Conservation (phyloP, 2,329 filamentous ascomycete genomes). For the Coniochaeta sp. region DNA sequence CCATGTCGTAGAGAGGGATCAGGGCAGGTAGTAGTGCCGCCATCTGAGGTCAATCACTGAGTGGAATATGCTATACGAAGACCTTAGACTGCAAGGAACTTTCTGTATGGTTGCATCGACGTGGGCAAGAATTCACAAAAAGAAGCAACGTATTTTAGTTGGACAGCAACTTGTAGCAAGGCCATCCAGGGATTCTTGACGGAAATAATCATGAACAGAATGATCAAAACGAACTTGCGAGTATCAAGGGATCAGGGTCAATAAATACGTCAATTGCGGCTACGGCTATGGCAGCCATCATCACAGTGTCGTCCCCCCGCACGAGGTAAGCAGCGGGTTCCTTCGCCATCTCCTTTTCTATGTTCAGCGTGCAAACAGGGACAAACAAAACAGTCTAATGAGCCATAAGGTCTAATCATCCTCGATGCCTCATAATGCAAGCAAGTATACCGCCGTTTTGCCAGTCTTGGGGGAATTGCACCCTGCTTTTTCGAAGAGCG, state of each 20-base stretch:
- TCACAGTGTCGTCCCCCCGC: slow-evolving; percentile 2
- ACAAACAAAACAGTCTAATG: slow-evolving; percentile 17
- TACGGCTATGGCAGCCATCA: slow-evolving; percentile 4
- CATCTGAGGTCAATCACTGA: no score
- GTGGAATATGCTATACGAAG: background rate
- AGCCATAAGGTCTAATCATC: slow-evolving; percentile 24
- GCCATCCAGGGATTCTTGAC: no score
- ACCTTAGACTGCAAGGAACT: no score
- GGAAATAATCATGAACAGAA: no score
- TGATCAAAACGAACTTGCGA: no score
- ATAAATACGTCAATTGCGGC: background rate
- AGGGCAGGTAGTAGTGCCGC: background rate
- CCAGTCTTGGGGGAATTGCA: slow-evolving; percentile 26
- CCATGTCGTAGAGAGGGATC: slow-evolving; percentile 44
- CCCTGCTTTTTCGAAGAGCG: background rate
- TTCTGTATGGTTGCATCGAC: no score
- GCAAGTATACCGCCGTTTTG: slow-evolving; percentile 24
- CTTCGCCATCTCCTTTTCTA: background rate
- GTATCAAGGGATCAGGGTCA: background rate
- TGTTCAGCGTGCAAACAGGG: slow-evolving; percentile 3
- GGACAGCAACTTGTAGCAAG: no score
- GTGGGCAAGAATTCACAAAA: no score
- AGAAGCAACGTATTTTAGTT: no score
- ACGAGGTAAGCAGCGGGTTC: background rate
- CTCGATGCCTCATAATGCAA: slow-evolving; percentile 24